Percentiles rank a stretch among this genome's conserved stretches.
Evolutionary conservation across 169 alveolate genomes (phyloP).

Genomic region (Ichthyophthirius multifiliis): DNA sequence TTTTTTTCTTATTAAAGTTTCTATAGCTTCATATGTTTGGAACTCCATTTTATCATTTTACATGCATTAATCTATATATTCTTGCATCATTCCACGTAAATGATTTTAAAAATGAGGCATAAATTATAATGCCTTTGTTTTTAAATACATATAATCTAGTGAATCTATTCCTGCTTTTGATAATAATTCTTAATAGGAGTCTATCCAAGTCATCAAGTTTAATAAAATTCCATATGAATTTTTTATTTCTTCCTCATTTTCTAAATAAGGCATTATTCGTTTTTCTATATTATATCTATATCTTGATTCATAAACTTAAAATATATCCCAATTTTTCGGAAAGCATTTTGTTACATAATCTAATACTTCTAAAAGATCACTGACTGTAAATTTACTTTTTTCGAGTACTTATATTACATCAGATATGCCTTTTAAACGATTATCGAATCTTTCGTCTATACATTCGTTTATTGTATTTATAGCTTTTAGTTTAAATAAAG

Average conservation of each 20-base stretch:
- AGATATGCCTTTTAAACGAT: background rate
- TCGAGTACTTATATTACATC: slow-evolving; percentile 27
- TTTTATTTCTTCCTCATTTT: slow-evolving; percentile 25
- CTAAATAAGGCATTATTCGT: slow-evolving; percentile 25
- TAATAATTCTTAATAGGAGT: slow-evolving; percentile 20
- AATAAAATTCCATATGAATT: slow-evolving; percentile 31
- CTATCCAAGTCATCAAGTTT: slow-evolving; percentile 19
- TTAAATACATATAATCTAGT: background rate
- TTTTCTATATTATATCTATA: slow-evolving; percentile 25
- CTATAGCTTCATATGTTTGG: slow-evolving; percentile 10
- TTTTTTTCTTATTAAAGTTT: slow-evolving; percentile 12
- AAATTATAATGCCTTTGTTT: slow-evolving; percentile 13
- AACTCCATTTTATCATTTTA: slow-evolving; percentile 11
- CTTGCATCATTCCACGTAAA: background rate
- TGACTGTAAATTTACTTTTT: slow-evolving; percentile 13
- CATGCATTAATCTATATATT: slow-evolving; percentile 16
- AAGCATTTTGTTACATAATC: slow-evolving; percentile 26
- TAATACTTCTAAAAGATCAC: slow-evolving; percentile 8
- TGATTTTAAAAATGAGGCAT: slow-evolving; percentile 38
- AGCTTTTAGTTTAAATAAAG: slow-evolving; percentile 3
- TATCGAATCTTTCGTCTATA: slow-evolving; percentile 21
- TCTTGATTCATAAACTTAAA: slow-evolving; percentile 18
- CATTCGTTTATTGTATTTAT: background rate
- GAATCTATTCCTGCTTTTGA: slow-evolving; percentile 14
- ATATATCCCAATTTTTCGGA: slow-evolving; percentile 28